Conservation (phyloP, 2,329 filamentous ascomycete species). For the Penicillium sp. region DNA sequence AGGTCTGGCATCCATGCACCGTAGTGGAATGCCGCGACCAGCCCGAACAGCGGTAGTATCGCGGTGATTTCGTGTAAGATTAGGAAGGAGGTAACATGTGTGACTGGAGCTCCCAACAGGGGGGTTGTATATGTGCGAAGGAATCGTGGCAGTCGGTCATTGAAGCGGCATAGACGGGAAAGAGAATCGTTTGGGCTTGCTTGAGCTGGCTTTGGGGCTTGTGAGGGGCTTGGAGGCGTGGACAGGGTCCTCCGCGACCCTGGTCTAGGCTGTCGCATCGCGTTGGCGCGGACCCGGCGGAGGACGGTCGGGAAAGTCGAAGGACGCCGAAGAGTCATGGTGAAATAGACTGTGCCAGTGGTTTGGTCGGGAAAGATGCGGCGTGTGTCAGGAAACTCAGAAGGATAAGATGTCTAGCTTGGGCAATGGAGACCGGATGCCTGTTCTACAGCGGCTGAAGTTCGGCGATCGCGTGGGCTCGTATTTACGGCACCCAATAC, state of each 20-base stretch:
- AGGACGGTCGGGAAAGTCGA: slow-evolving; percentile 7
- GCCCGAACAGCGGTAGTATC: slow-evolving; percentile 72
- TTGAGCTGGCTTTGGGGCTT: slow-evolving; percentile 17
- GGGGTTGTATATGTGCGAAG: slow-evolving; percentile 69
- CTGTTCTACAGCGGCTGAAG: neutral
- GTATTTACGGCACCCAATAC: neutral
- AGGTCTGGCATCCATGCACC: slow-evolving; percentile 69
- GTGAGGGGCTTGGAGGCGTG: slow-evolving; percentile 23
- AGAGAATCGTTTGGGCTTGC: slow-evolving; percentile 27
- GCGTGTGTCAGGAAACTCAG: neutral
- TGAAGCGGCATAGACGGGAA: slow-evolving; percentile 39
- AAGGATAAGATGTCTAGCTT: slow-evolving; percentile 12
- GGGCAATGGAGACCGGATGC: slow-evolving; percentile 5
- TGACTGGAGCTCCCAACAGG: slow-evolving; percentile 74
- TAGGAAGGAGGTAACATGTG: slow-evolving; percentile 82
- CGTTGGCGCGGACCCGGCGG: slow-evolving; percentile 21
- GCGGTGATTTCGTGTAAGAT: slow-evolving; percentile 92
- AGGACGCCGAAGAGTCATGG: slow-evolving; percentile 16
- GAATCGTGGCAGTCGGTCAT: slow-evolving; percentile 61
- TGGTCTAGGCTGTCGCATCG: slow-evolving; percentile 6
- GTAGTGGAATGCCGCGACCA: slow-evolving; percentile 80
- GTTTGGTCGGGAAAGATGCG: slow-evolving; percentile 4
- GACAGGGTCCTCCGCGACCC: slow-evolving; percentile 25
- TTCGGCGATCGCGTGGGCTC: neutral
- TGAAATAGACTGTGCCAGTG: neutral